Evolutionary conservation across 2,329 filamentous ascomycete species (phyloP).

Genomic region (Hansfordia pulvinata): DNA sequence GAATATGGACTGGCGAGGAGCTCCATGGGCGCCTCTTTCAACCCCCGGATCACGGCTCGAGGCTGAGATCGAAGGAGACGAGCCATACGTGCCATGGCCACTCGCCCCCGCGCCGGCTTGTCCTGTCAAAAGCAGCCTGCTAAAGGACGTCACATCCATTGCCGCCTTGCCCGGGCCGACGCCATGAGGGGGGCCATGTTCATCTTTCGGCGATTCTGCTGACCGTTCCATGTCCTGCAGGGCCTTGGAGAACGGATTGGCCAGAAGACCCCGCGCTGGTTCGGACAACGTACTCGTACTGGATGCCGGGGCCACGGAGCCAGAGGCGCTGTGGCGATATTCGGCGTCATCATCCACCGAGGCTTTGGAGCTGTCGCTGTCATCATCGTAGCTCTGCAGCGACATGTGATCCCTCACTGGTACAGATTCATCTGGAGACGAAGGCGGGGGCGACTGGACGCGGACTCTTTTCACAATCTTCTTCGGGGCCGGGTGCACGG

Average conservation of each 20-base stretch:
- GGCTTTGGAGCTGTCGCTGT: slow-evolving; percentile 13
- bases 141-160: slow-evolving; percentile 68
- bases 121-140: slow-evolving; percentile 62
- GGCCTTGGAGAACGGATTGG: slow-evolving; percentile 45
- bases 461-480: slow-evolving; percentile 56
- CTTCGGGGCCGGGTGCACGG: slow-evolving; percentile 15
- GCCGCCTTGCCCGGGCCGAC: slow-evolving; percentile 24
- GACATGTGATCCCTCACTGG: slow-evolving; percentile 12
- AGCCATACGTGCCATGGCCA: too few relatives aligned
- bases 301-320: too few relatives aligned
- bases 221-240: slow-evolving; percentile 33
- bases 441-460: slow-evolving; percentile 49
- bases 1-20: slow-evolving; percentile 44
- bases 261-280: slow-evolving; percentile 21
- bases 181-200: slow-evolving; percentile 19
- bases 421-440: slow-evolving; percentile 38
- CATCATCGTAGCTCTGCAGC: slow-evolving; percentile 10
- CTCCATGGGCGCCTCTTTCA: too few relatives aligned
- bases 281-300: too few relatives aligned
- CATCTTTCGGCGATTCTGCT: slow-evolving; percentile 11
- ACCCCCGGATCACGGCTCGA: too few relatives aligned
- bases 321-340: too few relatives aligned
- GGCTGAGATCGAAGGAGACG: too few relatives aligned
- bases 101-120: slow-evolving; percentile 27
- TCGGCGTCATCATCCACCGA: too few relatives aligned